These are phyloP conservation scores for Sequoiadendron giganteum DNA, from an alignment of 75 land plant species.

Conservation along the genomic window DNA sequence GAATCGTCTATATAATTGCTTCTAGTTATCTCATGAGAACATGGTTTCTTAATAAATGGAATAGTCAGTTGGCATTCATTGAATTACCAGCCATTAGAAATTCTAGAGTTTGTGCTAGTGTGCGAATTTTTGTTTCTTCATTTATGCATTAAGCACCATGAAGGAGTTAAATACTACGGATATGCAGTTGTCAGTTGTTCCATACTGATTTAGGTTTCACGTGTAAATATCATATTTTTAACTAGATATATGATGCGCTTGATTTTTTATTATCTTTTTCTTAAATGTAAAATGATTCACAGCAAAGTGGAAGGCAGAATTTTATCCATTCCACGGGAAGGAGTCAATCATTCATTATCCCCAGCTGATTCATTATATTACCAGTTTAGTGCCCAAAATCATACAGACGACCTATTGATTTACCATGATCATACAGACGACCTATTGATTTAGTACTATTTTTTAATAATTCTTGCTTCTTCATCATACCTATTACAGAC, in stretches of 20 bases:
- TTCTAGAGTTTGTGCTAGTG: neutral
- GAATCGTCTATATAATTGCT: neutral
- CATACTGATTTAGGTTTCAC: neutral
- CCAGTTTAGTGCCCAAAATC: neutral
- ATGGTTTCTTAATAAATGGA: no score
- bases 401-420: neutral
- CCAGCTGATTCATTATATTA: neutral
- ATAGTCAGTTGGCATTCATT: neutral
- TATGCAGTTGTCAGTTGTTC: neutral
- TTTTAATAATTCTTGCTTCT: no score
- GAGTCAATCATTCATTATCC: neutral
- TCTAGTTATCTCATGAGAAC: no score
- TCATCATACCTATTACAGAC: no score
- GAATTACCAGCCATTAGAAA: neutral
- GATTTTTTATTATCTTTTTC: no score
- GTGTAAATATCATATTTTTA: no score
- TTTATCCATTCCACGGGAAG: neutral
- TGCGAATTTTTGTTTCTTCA: neutral
- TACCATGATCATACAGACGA: no score
- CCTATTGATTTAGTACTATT: neutral
- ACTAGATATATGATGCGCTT: no score
- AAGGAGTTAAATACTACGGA: neutral
- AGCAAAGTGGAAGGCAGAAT: neutral
- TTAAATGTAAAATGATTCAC: neutral
- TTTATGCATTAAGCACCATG: neutral